A percentile compares a stretch with the other conserved stretches of the same genome.
Evolutionary conservation across 1,139 yeast species (phyloP).

Genomic region (Candida sanyaensis): DNA sequence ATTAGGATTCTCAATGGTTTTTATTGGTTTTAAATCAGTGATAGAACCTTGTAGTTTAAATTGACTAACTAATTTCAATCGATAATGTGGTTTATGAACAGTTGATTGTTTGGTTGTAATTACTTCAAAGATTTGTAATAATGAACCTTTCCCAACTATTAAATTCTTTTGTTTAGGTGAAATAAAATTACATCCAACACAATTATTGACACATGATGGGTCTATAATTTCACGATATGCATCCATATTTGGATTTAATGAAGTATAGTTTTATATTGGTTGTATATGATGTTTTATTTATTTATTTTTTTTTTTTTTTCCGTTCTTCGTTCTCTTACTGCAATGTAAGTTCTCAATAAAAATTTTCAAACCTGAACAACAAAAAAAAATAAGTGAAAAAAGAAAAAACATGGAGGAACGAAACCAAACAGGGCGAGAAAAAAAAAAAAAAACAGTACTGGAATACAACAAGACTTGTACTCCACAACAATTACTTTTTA

Average conservation of each 20-base stretch:
- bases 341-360: too few relatives aligned
- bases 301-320: too few relatives aligned
- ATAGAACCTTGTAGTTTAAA: slow-evolving; percentile 73
- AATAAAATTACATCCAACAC: slow-evolving; percentile 65
- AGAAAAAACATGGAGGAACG: too few relatives aligned
- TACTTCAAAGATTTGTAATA: slow-evolving; percentile 68
- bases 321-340: too few relatives aligned
- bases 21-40: slow-evolving; percentile 55
- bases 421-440: too few relatives aligned
- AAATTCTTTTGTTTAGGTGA: slow-evolving; percentile 52
- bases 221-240: slow-evolving; percentile 78
- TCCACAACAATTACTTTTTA: too few relatives aligned
- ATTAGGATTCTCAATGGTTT: slow-evolving; percentile 49
- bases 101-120: slow-evolving; percentile 24
- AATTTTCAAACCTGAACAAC: too few relatives aligned
- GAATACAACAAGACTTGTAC: too few relatives aligned
- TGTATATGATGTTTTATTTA: too few relatives aligned
- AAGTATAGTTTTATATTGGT: too few relatives aligned
- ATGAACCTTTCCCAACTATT: slow-evolving; percentile 69
- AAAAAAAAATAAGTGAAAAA: too few relatives aligned
- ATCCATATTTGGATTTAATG: slow-evolving; percentile 54
- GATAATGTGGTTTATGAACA: slow-evolving; percentile 26
- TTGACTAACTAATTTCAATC: slow-evolving; percentile 60
- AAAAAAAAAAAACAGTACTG: too few relatives aligned
- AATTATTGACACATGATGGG: slow-evolving; percentile 72